Evolutionary conservation across 1,139 yeast genomes (phyloP).

Genomic region (Pichia inconspicua): DNA sequence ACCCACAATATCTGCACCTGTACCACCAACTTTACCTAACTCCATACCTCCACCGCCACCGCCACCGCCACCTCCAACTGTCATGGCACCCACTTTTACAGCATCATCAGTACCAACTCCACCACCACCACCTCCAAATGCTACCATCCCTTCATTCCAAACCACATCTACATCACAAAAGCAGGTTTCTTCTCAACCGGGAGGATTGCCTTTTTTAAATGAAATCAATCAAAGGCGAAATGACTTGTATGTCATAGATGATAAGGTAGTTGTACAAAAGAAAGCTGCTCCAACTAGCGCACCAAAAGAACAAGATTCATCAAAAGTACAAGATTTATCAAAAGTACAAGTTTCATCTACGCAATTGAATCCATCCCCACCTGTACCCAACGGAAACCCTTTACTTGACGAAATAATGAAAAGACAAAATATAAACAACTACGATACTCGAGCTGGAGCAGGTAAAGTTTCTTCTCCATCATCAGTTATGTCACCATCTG

Average conservation of each 20-base stretch:
- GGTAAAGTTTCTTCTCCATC: conserved; percentile 1
- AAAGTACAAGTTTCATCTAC: conserved; percentile 16
- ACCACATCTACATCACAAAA: background rate
- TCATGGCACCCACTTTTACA: conserved; percentile 4
- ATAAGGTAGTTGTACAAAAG: conserved; percentile 9
- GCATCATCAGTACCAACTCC: conserved; percentile 9
- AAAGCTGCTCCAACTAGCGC: conserved; percentile 11
- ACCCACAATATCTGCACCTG: conserved; percentile 14
- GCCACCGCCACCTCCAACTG: conserved; percentile 15
- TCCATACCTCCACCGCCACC: conserved; percentile 12
- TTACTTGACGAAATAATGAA: conserved; percentile 14
- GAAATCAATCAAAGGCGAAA: conserved; percentile 50
- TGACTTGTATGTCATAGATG: conserved; percentile 38
- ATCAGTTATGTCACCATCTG: background rate
- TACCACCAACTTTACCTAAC: conserved; percentile 12
- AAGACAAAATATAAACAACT: conserved; percentile 5
- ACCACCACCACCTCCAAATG: conserved; percentile 5
- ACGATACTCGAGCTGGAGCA: background rate
- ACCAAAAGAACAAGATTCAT: conserved; percentile 11
- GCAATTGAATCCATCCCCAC: conserved; percentile 5
- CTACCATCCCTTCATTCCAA: conserved; percentile 17
- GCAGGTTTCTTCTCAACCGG: conserved; percentile 18
- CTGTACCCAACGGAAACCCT: conserved; percentile 13
- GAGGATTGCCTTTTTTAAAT: conserved; percentile 43
- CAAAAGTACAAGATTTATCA: conserved; percentile 16